These are phyloP conservation scores for Linderniella brevidens DNA, from an alignment of 257 asterid species.

Conservation along the genomic window DNA sequence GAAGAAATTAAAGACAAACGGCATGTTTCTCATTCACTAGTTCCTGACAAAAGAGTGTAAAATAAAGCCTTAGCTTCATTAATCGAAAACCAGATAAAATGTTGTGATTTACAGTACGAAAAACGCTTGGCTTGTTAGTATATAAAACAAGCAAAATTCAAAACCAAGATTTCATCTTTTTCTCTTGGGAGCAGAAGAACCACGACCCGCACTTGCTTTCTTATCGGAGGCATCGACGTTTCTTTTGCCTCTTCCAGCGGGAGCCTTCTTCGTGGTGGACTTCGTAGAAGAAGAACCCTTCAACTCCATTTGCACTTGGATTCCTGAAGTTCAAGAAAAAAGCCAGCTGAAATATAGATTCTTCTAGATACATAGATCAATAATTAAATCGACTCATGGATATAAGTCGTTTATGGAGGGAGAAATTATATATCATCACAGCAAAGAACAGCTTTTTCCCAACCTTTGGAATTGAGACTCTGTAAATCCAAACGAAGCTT, in stretches of 20 bases:
- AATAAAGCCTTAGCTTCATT: too few species aligned
- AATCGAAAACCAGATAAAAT: too few species aligned
- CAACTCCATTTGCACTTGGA: conserved; percentile 60
- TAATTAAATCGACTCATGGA: not conserved
- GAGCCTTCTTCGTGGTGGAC: conserved; percentile 30
- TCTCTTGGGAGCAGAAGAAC: conserved; percentile 50
- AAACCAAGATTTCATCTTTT: conserved; percentile 31
- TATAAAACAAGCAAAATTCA: not conserved
- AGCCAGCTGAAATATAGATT: not conserved
- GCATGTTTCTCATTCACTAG: too few species aligned
- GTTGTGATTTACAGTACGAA: too few species aligned
- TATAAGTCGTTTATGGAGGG: not conserved
- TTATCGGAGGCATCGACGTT: conserved; percentile 20
- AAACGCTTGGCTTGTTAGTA: too few species aligned
- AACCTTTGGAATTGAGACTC: conserved; percentile 58
- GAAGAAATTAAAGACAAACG: too few species aligned
- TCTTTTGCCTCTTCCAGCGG: conserved; percentile 41
- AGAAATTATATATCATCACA: not conserved
- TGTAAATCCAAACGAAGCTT: conserved; percentile 55
- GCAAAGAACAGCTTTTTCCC: conserved; percentile 7
- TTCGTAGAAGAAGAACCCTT: conserved; percentile 38
- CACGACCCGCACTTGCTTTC: conserved; percentile 35
- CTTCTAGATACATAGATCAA: not conserved
- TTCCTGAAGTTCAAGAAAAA: conserved; percentile 19
- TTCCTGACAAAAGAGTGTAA: too few species aligned